These are phyloP conservation scores for Ganoderma resinaceum DNA, from an alignment of 1,284 basidiomycete genomes.

Conservation along the genomic window DNA sequence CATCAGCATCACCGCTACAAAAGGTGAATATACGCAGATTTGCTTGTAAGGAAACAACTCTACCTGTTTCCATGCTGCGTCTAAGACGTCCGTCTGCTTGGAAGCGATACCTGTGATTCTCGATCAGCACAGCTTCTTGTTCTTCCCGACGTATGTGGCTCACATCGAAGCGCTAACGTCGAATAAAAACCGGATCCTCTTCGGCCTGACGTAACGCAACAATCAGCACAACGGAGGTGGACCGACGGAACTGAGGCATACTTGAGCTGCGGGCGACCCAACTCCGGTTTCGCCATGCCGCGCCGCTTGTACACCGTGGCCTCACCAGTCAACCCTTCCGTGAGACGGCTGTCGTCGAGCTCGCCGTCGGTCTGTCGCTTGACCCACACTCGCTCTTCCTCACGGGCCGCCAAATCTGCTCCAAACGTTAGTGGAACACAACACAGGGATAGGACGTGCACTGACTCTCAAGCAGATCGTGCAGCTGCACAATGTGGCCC, in stretches of 20 bases:
- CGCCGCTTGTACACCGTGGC: conserved; percentile 73
- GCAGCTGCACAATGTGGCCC: conserved; percentile 62
- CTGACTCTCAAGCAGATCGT: conserved; percentile 69
- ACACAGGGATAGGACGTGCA: conserved; percentile 38
- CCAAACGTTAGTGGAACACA: not conserved
- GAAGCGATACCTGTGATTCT: conserved; percentile 64
- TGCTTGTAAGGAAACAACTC: conserved; percentile 9
- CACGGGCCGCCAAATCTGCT: conserved; percentile 66
- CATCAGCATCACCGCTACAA: conserved; percentile 72
- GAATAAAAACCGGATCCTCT: conserved; percentile 72
- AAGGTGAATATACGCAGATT: not conserved
- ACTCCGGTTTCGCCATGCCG: conserved; percentile 70
- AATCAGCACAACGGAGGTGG: not conserved
- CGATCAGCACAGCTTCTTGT: not conserved
- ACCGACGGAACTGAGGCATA: conserved; percentile 31
- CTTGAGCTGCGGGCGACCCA: conserved; percentile 73
- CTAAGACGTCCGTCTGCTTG: conserved; percentile 71
- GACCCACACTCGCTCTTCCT: conserved; percentile 73
- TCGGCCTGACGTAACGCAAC: conserved; percentile 50
- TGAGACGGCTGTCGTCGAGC: conserved; percentile 68
- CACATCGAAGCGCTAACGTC: conserved; percentile 77
- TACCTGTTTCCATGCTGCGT: conserved; percentile 70
- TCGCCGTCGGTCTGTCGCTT: conserved; percentile 75
- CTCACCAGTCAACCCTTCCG: conserved; percentile 71
- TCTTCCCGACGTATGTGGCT: conserved; percentile 14